Base-by-base conservation (phyloP, 2,329 filamentous ascomycete genomes). In the Aspergillus terreus region DNA sequence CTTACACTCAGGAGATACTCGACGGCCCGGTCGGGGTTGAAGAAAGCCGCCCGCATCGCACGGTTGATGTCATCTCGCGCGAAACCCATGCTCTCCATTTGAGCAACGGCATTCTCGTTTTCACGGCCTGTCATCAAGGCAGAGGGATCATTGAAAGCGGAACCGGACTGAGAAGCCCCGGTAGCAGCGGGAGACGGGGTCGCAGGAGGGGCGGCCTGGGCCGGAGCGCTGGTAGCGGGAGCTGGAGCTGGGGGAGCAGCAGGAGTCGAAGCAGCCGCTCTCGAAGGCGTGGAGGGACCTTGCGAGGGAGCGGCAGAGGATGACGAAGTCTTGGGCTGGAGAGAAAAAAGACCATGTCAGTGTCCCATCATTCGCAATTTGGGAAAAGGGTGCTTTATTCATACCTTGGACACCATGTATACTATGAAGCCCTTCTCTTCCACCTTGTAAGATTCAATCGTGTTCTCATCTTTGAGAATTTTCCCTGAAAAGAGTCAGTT, bases 401-500 rank as follows among this genome's bases (percentile, higher is more conserved):
- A 57, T 78, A 95, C 92, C 88, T 97, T 97, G 70, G 90, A 90
- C 64, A 95, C 86, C 85, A 99, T 96, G 78, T 94, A 99, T 55
- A 99, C 94, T 65, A 99, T 91, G 72, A 97, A 99, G 35, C 94
- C 94, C 81, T 97, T 99, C 82, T 97, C 94, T 76, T 99, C 92
- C 58, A 99, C 97, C 76, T 90, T 96, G 79, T 97, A 97, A 38
- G 89, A 92, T 73, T 91, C 90, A 63, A 99, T 88, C 2, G 92
- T 96, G 69, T 96, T 94, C 56, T 91, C 90, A 87, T 99, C 92
- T 76, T 96, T 92, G 60, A 99, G 79, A 64, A 99, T 97, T 80
- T 99, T 99, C 78, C 94, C 92, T 96, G 63, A 38, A 48, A 56
- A 46, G 17, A 54, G 58, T 41, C 14, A 47, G 40, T 12, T 23